phyloP scores from a whole-genome alignment of 2,329 filamentous ascomycete species.

The Monilinia fructigena region DNA sequence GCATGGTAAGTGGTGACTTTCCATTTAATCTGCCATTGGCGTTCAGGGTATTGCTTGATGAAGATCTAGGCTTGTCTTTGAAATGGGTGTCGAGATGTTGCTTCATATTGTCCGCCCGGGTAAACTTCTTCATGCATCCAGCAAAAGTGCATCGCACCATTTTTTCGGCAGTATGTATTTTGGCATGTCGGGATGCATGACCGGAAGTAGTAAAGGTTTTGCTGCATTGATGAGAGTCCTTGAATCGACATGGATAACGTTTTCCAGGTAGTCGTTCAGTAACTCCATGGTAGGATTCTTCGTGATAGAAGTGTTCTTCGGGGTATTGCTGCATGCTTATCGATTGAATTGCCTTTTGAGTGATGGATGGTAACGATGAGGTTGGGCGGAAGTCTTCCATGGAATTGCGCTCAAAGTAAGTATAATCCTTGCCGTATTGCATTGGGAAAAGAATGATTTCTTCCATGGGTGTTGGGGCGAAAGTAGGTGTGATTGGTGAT shows the following conservation, averaged over 20 bases:
- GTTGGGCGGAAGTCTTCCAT: not conserved
- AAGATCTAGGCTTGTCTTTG: slow-evolving; percentile 47
- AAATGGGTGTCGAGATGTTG: slow-evolving; percentile 77
- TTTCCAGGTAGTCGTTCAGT: slow-evolving; percentile 43
- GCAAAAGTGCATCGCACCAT: slow-evolving; percentile 65
- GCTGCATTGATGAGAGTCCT: slow-evolving; percentile 68
- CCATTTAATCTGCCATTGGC: slow-evolving; percentile 13
- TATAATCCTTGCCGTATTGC: slow-evolving; percentile 12
- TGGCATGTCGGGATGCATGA: slow-evolving; percentile 80
- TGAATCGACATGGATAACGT: slow-evolving; percentile 72
- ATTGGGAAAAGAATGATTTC: slow-evolving; percentile 36
- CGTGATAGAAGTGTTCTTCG: slow-evolving; percentile 30
- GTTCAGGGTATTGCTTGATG: not conserved
- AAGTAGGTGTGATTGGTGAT: slow-evolving; percentile 56
- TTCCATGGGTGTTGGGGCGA: slow-evolving; percentile 44
- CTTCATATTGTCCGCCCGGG: slow-evolving; percentile 84
- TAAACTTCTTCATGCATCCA: slow-evolving; percentile 77
- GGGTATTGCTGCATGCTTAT: slow-evolving; percentile 23
- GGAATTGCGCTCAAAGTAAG: not conserved
- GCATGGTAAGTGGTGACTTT: slow-evolving; percentile 5
- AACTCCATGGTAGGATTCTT: slow-evolving; percentile 23
- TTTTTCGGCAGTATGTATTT: slow-evolving; percentile 81
- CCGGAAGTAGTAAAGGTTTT: slow-evolving; percentile 84
- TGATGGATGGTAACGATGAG: not conserved
- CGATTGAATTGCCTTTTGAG: slow-evolving; percentile 8